Evolutionary conservation across 345 rosid genomes (phyloP).

Genomic region (Eucalyptus regnans): DNA sequence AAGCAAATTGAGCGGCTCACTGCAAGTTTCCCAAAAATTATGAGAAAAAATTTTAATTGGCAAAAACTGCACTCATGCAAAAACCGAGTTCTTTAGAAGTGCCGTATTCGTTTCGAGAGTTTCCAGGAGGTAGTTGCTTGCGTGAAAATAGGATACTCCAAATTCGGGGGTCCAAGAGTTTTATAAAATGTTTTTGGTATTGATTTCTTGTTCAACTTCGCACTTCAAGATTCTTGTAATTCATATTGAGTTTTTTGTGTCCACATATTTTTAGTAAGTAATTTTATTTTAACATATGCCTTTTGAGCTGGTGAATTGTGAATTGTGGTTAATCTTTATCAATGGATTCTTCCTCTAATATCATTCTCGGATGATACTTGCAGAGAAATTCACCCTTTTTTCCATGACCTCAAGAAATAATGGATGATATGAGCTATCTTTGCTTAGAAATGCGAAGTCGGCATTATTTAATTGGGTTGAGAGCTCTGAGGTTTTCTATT

Average conservation of each 20-base stretch:
- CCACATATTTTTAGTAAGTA: not conserved
- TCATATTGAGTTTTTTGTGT: not conserved
- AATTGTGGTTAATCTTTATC: not conserved
- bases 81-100: constrained; percentile 11
- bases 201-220: not conserved
- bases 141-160: too few species aligned
- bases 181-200: not conserved
- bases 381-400: not conserved
- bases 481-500: not conserved
- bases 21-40: constrained; percentile 14
- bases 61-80: not conserved
- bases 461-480: not conserved
- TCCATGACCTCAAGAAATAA: not conserved
- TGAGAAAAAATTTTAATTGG: constrained; percentile 4
- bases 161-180: too few species aligned
- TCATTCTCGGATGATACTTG: not conserved
- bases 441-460: not conserved
- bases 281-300: not conserved
- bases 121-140: constrained; percentile 27
- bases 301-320: not conserved
- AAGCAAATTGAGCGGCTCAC: constrained; percentile 6
- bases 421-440: not conserved
- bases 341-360: not conserved
- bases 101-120: constrained; percentile 26
- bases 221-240: not conserved